Conservation (phyloP, 2,329 filamentous ascomycete species). For the Paracorniculantispora psalliotae region DNA sequence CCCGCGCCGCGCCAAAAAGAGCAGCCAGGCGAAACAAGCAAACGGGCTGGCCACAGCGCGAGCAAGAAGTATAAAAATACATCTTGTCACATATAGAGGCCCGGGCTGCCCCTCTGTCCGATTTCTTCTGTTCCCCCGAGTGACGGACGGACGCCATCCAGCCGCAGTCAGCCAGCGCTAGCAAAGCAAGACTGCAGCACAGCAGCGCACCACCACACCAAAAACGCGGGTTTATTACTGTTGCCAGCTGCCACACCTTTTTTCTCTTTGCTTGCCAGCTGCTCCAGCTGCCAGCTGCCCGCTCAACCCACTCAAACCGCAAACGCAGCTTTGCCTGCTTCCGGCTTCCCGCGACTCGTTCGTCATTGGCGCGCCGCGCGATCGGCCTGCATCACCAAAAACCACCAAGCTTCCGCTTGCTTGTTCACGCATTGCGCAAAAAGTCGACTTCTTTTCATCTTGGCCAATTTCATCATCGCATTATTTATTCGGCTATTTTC, state of each 20-base stretch:
- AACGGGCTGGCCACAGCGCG: constrained; percentile 11
- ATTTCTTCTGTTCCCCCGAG: constrained; percentile 11
- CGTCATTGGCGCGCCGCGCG: constrained; percentile 10
- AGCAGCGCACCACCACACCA: not conserved
- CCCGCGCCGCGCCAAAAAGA: constrained; percentile 3
- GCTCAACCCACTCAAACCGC: not conserved
- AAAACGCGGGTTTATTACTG: not conserved
- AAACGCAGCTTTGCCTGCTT: not conserved
- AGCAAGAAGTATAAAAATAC: constrained; percentile 19
- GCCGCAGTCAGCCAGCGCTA: constrained; percentile 2
- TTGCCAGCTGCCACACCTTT: not conserved
- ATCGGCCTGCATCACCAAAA: not conserved
- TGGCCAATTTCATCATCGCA: not conserved
- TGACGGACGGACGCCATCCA: not conserved
- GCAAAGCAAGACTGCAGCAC: not conserved
- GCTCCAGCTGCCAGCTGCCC: not conserved
- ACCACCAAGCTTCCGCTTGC: not conserved
- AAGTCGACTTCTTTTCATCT: not conserved
- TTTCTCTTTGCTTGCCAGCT: not conserved
- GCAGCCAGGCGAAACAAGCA: constrained; percentile 10
- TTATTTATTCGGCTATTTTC: not conserved
- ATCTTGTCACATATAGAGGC: constrained; percentile 16
- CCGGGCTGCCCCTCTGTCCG: constrained; percentile 14
- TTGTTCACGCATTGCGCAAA: not conserved
- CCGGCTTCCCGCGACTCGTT: not conserved